phyloP scores from a whole-genome alignment of 768 basidiomycete genomes.

The Mycena capillaripes region DNA sequence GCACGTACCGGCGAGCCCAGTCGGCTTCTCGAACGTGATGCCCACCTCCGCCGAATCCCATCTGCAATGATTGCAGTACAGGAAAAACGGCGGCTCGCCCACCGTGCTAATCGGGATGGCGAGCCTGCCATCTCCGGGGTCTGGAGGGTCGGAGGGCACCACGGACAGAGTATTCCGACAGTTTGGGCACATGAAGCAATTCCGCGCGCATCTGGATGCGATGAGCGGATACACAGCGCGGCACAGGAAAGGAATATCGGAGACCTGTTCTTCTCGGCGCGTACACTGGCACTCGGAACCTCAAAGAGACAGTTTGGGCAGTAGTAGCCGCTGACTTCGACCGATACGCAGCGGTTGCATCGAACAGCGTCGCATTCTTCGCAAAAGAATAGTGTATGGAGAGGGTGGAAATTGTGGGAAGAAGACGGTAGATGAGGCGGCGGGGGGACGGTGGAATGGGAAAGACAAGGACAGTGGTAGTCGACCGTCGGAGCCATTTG shows the following conservation, averaged over 20 bases:
- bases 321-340: conserved; percentile 97
- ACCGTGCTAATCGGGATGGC: conserved; percentile 68
- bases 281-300: conserved; percentile 97
- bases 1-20: conserved; percentile 88
- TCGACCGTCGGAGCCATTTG: conserved; percentile 32
- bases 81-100: conserved; percentile 91
- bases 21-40: conserved; percentile 96
- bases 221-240: background rate
- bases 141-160: conserved; percentile 90
- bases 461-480: conserved; percentile 85
- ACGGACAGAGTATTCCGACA: conserved; percentile 92
- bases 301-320: conserved; percentile 99
- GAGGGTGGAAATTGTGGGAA: conserved; percentile 83
- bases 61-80: conserved; percentile 92
- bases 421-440: conserved; percentile 85
- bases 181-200: conserved; percentile 96
- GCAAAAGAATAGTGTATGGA: conserved; percentile 94
- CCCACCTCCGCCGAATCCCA: conserved; percentile 96
- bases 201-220: conserved; percentile 88
- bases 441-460: conserved; percentile 71
- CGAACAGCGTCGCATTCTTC: conserved; percentile 98
- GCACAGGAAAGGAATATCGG: background rate
- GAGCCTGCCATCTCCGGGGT: conserved; percentile 68
- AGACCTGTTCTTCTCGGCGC: conserved; percentile 96
- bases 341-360: conserved; percentile 91